These are phyloP conservation scores for Phytophthora hybrid DNA, from an alignment of 352 stramenopile genomes.

Conservation along the genomic window DNA sequence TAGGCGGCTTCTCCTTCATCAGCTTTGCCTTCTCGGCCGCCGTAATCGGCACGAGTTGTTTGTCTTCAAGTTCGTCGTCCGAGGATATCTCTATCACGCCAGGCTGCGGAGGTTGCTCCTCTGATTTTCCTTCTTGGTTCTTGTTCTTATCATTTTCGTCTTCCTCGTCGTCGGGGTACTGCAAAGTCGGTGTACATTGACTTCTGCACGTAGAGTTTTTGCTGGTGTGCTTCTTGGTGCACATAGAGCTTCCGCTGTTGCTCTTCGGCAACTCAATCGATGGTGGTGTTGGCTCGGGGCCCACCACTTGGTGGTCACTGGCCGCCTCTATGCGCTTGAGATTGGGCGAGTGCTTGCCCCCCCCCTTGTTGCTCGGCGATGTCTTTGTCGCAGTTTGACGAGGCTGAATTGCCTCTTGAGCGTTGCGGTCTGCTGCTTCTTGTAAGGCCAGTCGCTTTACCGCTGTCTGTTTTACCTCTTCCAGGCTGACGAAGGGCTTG, in stretches of 20 bases:
- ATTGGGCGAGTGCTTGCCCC: not conserved
- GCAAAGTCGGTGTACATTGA: not conserved
- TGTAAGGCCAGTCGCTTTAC: not conserved
- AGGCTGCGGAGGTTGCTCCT: not conserved
- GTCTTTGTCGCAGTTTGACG: not conserved
- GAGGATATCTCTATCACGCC: not conserved
- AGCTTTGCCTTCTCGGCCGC: no score
- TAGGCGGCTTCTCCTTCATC: no score
- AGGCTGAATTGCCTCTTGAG: no score
- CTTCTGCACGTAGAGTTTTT: not conserved
- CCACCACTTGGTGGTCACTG: not conserved
- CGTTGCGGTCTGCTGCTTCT: not conserved
- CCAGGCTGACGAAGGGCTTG: not conserved
- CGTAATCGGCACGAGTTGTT: no score
- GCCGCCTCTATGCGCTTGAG: not conserved
- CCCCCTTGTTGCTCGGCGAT: not conserved
- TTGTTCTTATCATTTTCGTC: not conserved
- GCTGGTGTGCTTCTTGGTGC: not conserved
- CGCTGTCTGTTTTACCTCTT: not conserved
- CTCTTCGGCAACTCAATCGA: not conserved
- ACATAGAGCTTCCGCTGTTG: not conserved
- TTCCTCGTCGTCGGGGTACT: not conserved
- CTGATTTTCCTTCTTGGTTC: not conserved
- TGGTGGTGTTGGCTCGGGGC: not conserved
- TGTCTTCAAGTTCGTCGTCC: not conserved